Percentiles rank a stretch among this genome's conserved stretches.
Evolutionary conservation across 768 basidiomycete genomes (phyloP).

Genomic region (Neoboletus magnificus): DNA sequence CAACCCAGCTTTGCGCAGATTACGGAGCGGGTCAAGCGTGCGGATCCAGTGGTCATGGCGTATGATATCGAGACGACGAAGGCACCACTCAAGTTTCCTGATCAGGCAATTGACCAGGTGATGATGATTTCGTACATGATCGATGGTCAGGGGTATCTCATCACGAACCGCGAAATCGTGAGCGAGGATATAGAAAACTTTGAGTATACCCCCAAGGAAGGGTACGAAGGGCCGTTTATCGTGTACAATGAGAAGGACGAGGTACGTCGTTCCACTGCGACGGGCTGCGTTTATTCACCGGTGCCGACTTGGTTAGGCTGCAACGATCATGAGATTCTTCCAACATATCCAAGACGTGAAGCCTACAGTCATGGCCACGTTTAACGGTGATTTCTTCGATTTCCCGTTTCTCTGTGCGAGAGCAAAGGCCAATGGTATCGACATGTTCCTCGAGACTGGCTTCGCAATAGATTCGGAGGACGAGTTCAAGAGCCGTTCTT

Average conservation of each 20-base stretch:
- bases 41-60: constrained; percentile 98
- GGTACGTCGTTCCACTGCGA: constrained; percentile 39
- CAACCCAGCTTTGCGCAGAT: constrained; percentile 71
- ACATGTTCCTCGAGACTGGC: constrained; percentile 94
- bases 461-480: constrained; percentile 90
- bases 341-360: constrained; percentile 90
- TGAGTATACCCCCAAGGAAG: constrained; percentile 97
- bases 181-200: constrained; percentile 98
- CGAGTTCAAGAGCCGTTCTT: constrained; percentile 89
- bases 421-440: constrained; percentile 83
- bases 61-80: constrained; percentile 99
- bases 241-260: constrained; percentile 95
- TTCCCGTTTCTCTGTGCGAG: constrained; percentile 94
- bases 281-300: background rate
- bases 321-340: constrained; percentile 84
- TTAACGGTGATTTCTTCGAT: constrained; percentile 99
- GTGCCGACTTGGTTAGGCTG: constrained; percentile 51
- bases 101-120: constrained; percentile 92
- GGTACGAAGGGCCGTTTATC: constrained; percentile 94
- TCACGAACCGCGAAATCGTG: constrained; percentile 96
- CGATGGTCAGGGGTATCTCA: constrained; percentile 95
- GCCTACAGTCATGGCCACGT: constrained; percentile 96
- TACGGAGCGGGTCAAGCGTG: constrained; percentile 89
- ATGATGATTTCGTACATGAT: constrained; percentile 99
- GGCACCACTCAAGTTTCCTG: constrained; percentile 99